phyloP scores from a whole-genome alignment of 2,329 filamentous ascomycete genomes.

The Fusarium neocosmosporiellum region DNA sequence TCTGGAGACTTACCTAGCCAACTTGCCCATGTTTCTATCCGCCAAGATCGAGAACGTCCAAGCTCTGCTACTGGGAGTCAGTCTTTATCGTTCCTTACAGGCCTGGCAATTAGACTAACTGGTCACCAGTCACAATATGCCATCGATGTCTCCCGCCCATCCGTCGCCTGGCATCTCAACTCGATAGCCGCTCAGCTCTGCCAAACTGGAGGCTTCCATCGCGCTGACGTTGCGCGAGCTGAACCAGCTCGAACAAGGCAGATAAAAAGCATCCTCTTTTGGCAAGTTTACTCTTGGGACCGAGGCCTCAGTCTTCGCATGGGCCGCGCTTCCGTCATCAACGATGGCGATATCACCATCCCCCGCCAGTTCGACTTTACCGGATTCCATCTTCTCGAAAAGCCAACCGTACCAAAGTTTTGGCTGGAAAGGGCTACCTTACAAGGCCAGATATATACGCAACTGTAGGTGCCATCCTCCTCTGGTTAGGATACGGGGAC shows the following conservation, averaged over 20 bases:
- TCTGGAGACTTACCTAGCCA: conserved; percentile 60
- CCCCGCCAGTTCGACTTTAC: conserved; percentile 55
- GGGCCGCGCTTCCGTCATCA: conserved; percentile 66
- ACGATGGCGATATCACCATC: conserved; percentile 68
- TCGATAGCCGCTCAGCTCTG: conserved; percentile 68
- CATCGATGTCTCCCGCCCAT: conserved; percentile 69
- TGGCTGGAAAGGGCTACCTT: conserved; percentile 67
- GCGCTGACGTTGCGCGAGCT: conserved; percentile 28
- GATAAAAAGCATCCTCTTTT: conserved; percentile 56
- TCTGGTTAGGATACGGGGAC: too few species aligned
- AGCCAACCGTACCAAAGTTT: conserved; percentile 55
- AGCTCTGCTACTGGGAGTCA: conserved; percentile 66
- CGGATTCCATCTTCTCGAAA: conserved; percentile 45
- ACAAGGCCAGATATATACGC: conserved; percentile 68
- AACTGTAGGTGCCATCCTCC: conserved; percentile 45
- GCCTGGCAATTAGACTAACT: background rate
- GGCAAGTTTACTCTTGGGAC: conserved; percentile 66
- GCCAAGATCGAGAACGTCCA: conserved; percentile 66
- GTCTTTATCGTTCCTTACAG: conserved; percentile 27
- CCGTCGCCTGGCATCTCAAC: conserved; percentile 69
- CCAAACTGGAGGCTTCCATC: conserved; percentile 70
- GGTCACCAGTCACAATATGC: conserved; percentile 57
- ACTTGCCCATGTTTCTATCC: conserved; percentile 66
- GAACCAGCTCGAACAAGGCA: conserved; percentile 6
- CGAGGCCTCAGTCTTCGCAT: conserved; percentile 67